Evolutionary conservation across 2,329 filamentous ascomycete genomes (phyloP).

Genomic region (Paracoccidioides lutzii): DNA sequence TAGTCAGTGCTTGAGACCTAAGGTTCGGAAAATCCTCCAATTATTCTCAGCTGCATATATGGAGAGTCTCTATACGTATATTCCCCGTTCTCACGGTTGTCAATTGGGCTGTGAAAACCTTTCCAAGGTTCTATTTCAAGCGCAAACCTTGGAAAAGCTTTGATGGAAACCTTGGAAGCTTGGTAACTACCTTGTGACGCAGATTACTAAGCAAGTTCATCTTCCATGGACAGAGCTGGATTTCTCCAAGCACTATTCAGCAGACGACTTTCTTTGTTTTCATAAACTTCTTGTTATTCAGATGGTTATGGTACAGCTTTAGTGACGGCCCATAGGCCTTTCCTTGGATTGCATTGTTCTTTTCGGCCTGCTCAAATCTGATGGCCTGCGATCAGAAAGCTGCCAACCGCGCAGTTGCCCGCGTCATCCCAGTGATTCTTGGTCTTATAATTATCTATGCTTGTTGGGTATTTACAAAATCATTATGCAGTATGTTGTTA

Average conservation of each 20-base stretch:
- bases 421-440: conserved; percentile 58
- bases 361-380: conserved; percentile 8
- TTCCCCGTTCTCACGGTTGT: no score
- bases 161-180: no score
- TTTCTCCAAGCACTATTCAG: background rate
- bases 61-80: no score
- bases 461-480: conserved; percentile 57
- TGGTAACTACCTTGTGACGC: no score
- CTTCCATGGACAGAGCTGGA: background rate
- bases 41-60: no score
- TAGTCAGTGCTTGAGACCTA: no score
- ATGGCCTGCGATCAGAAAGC: conserved; percentile 30
- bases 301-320: background rate
- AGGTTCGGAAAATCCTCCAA: no score
- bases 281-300: background rate
- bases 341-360: background rate
- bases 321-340: background rate
- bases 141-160: no score
- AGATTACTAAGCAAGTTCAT: background rate
- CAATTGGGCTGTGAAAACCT: no score
- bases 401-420: conserved; percentile 46
- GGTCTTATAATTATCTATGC: conserved; percentile 53
- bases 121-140: no score
- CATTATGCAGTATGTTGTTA: conserved; percentile 50
- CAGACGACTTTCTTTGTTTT: background rate